Base-by-base conservation (phyloP, 2,329 filamentous ascomycete species). In the Byssothecium circinans region DNA sequence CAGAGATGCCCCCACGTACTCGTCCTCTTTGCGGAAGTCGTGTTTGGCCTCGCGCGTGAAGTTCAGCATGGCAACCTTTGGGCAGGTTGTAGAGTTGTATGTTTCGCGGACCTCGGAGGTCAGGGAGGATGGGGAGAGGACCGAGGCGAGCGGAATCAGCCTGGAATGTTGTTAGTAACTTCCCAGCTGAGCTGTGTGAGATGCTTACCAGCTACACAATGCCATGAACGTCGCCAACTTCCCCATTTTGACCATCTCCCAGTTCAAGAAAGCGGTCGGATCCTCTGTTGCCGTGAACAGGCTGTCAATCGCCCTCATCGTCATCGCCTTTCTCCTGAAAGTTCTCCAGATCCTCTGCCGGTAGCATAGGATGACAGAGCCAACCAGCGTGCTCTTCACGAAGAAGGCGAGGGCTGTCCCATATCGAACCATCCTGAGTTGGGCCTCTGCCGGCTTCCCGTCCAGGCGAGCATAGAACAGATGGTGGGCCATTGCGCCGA, bases 341-440 rank as follows among this genome's bases (percentile, higher is more conserved):
- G 69, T 71, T 33, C 65, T 60, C 69, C 69, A 72, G 52, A 71
- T 70, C 23, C 68, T 50, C 41, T 72, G 69, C 27, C 67, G 56
- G 41, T 72, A 71, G 45, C 65, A 66, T 32, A 71, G 52, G 17
- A 72, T 55, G 8, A 66, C 61, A 2, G 56, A 54, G 6, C 65
- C 67, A 8, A 70, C 68, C 34, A 72, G 55, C 20, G 61, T 69
- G 27, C 64, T 64, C 48, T 70, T 72, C 1, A 66, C 62, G 27
- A 71, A 72, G 45, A 70, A 72, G 3, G 68, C 68, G 47, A 72
- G 41, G 1, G 68, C 68, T 8, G 67, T 71, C 7, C 69, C 69
- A 18, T 68, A 68, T 18, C 69, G 50, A 3, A 69, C 59, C 62
- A 66, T 71, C 33, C 35, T 58, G 35, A 72, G 45, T 36, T 72